phyloP scores from a whole-genome alignment of 1,284 basidiomycete genomes.

The Bjerkandera adusta region DNA sequence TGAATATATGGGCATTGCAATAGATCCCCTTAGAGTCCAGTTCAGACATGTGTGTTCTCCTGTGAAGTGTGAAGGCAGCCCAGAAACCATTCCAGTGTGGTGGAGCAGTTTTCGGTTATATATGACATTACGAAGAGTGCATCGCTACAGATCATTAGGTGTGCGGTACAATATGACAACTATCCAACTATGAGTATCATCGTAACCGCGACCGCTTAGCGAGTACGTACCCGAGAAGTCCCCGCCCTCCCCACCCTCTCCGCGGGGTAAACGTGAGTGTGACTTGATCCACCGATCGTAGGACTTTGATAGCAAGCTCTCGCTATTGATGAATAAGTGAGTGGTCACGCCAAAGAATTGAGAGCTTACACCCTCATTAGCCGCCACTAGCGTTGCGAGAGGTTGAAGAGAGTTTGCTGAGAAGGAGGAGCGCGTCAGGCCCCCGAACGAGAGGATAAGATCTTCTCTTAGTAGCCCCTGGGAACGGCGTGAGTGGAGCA shows the following conservation, averaged over 20 bases:
- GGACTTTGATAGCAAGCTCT: slow-evolving; percentile 47
- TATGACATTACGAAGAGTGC: too few species aligned
- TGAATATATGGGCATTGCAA: too few species aligned
- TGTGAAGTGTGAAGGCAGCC: too few species aligned
- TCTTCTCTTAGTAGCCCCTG: slow-evolving; percentile 75
- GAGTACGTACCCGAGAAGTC: slow-evolving; percentile 70
- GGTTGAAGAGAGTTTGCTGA: slow-evolving; percentile 57
- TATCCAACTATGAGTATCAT: slow-evolving; percentile 24
- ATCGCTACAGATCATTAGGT: slow-evolving; percentile 22
- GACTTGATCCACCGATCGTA: slow-evolving; percentile 34
- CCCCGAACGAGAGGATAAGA: slow-evolving; percentile 72
- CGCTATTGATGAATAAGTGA: slow-evolving; percentile 27
- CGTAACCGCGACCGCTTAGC: neutral
- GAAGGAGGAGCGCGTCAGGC: slow-evolving; percentile 54
- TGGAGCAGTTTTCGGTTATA: too few species aligned
- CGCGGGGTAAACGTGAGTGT: slow-evolving; percentile 51
- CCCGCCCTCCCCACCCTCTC: slow-evolving; percentile 74
- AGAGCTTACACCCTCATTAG: slow-evolving; percentile 69
- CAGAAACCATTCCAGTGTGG: too few species aligned
- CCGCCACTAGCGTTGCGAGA: slow-evolving; percentile 67
- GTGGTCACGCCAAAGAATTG: neutral
- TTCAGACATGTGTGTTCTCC: too few species aligned
- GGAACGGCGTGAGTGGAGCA: slow-evolving; percentile 10
- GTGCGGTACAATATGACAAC: slow-evolving; percentile 75
- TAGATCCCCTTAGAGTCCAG: too few species aligned